phyloP scores from a whole-genome alignment of 768 basidiomycete genomes.

The Tylopilus balloui region DNA sequence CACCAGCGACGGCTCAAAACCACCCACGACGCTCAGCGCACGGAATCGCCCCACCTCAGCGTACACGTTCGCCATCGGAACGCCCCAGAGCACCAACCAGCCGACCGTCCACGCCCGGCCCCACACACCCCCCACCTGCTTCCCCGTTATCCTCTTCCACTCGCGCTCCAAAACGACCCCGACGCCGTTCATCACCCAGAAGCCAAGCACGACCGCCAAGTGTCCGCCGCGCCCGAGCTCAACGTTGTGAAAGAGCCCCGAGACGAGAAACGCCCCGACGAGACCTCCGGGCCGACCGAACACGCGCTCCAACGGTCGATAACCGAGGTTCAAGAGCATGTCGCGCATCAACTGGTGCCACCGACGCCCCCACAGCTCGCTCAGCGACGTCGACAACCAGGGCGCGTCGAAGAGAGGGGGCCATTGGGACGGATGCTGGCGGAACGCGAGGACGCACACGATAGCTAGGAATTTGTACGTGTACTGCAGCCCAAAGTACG shows the following conservation, averaged over 20 bases:
- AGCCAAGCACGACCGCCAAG: slow-evolving; percentile 38
- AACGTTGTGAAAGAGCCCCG: slow-evolving; percentile 53
- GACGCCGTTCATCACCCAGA: slow-evolving; percentile 55
- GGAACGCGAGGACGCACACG: slow-evolving; percentile 42
- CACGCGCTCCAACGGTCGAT: slow-evolving; percentile 37
- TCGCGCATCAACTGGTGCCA: slow-evolving; percentile 70
- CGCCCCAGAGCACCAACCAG: slow-evolving; percentile 48
- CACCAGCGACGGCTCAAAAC: slow-evolving; percentile 11
- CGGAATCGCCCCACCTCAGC: slow-evolving; percentile 15
- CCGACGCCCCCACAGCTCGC: slow-evolving; percentile 55
- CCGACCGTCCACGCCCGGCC: slow-evolving; percentile 49
- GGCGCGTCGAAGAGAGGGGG: slow-evolving; percentile 59
- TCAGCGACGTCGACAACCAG: slow-evolving; percentile 52
- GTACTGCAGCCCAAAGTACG: slow-evolving; percentile 45
- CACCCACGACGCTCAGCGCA: slow-evolving; percentile 7
- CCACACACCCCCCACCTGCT: slow-evolving; percentile 39
- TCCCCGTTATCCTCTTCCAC: slow-evolving; percentile 41
- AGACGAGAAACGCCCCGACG: slow-evolving; percentile 54
- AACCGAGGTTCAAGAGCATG: slow-evolving; percentile 47
- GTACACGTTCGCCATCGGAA: slow-evolving; percentile 41
- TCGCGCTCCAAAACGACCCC: slow-evolving; percentile 47
- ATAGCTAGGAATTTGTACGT: slow-evolving; percentile 41
- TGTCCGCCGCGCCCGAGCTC: slow-evolving; percentile 48
- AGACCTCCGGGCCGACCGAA: slow-evolving; percentile 49
- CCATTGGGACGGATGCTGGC: slow-evolving; percentile 50